Evolutionary conservation across 176 grass and related monocot species (phyloP), one percentile per base, ranked within the genome.

Genomic region (Ensete ventricosum): DNA sequence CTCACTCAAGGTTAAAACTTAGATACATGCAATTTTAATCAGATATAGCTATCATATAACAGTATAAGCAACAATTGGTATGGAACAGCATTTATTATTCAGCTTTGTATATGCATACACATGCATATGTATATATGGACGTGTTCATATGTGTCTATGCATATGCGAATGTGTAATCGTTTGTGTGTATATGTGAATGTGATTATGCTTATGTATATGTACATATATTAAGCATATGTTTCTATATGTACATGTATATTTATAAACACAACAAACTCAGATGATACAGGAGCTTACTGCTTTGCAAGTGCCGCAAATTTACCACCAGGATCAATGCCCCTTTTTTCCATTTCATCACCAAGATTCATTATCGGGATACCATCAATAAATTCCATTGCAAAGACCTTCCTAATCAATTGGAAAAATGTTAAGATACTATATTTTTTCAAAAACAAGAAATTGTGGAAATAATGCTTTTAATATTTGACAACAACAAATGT

Each of bases 301-400:
- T 98, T 98, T 91, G 86, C 90, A 84, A 85, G 83, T 64, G 80
- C 53, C 78, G 94, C 94, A 69, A 98, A 54, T 75, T 90, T 98
- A 82, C 94, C 82, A 80, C 73, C 84, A 73, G 94, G 90, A 91
- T 98, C 90, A 60, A 98, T 78, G 23, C 94, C 90, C 64, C 82
- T 86, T 88, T 91, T 91, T 84, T 83, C 84, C 78, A 98, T 98
- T 91, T 98, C 90, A 78, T 74, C 75, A 65, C 87, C 80, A 74
- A 98, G 83, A 91, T 93, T 98, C 88, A 98, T 91, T 87, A 98
- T 98, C 63, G 94, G 94, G 57, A 84, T 91, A 9, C 94, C 94
- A 84, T 98, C 79, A 67, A 98, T 80, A 72, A 91, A 98, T 77
- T 98, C 94, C 94, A 98, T 98, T 76, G 92, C 80, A 81, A 98